A percentile compares a stretch with the other conserved stretches of the same genome.
Evolutionary conservation across 495 filamentous ascomycete species (phyloP).

Genomic region (Aspergillus ellipticus): DNA sequence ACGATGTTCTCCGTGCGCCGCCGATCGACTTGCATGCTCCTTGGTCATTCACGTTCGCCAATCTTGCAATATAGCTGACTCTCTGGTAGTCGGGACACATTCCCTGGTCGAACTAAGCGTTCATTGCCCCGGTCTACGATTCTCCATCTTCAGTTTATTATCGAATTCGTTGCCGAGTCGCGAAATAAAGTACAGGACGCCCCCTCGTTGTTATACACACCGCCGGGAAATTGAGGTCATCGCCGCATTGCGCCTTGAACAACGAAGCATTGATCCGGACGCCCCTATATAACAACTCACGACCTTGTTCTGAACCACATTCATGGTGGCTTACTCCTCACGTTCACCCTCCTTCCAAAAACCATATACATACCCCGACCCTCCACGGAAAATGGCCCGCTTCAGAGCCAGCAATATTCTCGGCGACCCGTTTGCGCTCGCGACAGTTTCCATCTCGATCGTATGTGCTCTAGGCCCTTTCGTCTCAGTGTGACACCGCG

Average conservation of each 20-base stretch:
- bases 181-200: not conserved
- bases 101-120: not conserved
- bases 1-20: conserved; percentile 6
- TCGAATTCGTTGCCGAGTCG: not conserved
- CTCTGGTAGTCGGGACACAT: conserved; percentile 5
- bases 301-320: conserved; percentile 20
- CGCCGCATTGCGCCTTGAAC: conserved; percentile 7
- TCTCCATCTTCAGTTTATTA: not conserved
- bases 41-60: conserved; percentile 2
- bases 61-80: conserved; percentile 14
- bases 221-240: not conserved
- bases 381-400: conserved; percentile 43
- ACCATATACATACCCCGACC: conserved; percentile 55
- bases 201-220: not conserved
- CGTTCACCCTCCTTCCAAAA: conserved; percentile 74
- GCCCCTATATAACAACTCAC: conserved; percentile 9
- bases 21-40: conserved; percentile 7
- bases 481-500: not conserved
- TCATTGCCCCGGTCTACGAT: not conserved
- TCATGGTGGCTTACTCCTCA: conserved; percentile 41
- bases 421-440: conserved; percentile 93
- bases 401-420: conserved; percentile 84
- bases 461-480: conserved; percentile 52
- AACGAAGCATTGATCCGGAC: conserved; percentile 8
- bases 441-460: conserved; percentile 85